A percentile compares a stretch with the other conserved stretches of the same genome.
Evolutionary conservation across 208 protist genomes (phyloP).

Genomic region (Porcisia deanei): DNA sequence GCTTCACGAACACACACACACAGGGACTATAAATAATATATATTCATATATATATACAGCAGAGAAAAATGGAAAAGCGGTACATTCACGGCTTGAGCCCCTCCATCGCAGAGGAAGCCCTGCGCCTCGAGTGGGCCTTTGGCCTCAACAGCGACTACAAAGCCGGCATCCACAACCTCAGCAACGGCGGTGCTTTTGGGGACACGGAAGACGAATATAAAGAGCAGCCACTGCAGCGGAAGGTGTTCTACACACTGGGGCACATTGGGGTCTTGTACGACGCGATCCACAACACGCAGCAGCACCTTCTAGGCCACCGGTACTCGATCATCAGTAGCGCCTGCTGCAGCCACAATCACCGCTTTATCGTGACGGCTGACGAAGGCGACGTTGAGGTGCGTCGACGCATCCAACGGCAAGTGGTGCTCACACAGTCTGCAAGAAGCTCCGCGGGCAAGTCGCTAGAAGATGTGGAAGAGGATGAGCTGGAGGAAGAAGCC

Average conservation of each 20-base stretch:
- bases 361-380: constrained; percentile 94
- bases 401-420: constrained; percentile 18
- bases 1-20: neutral
- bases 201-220: neutral
- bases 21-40: neutral
- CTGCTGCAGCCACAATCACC: constrained; percentile 78
- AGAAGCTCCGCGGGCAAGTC: constrained; percentile 27
- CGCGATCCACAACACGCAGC: constrained; percentile 81
- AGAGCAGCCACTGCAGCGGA: constrained; percentile 41
- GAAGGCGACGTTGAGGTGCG: constrained; percentile 54
- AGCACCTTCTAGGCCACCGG: constrained; percentile 90
- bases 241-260: constrained; percentile 91
- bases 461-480: constrained; percentile 23
- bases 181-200: constrained; percentile 13
- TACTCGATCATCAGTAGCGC: constrained; percentile 77
- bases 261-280: constrained; percentile 94
- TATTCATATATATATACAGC: neutral
- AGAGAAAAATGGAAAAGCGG: constrained; percentile 14
- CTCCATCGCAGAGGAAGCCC: constrained; percentile 50
- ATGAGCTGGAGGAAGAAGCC: constrained; percentile 34
- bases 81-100: constrained; percentile 33
- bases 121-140: constrained; percentile 89
- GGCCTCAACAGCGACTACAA: constrained; percentile 92
- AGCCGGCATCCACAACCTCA: constrained; percentile 88
- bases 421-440: constrained; percentile 17